Evolutionary conservation across 2,329 filamentous ascomycete species (phyloP).

Genomic region (Aureobasidium sp.): DNA sequence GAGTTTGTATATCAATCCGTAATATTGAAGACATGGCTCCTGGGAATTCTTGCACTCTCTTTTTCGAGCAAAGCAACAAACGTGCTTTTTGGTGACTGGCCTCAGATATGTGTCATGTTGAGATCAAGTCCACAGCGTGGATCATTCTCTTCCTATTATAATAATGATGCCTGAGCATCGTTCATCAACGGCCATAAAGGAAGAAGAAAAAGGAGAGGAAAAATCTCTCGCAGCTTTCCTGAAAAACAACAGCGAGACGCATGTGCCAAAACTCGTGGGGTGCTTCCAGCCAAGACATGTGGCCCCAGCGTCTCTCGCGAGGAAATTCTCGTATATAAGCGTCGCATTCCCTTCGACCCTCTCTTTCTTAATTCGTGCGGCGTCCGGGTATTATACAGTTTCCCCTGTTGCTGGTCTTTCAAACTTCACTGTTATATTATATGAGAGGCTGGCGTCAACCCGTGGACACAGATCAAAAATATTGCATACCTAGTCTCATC

Average conservation of each 20-base stretch:
- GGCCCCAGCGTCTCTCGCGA: not conserved
- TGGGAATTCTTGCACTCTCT: not conserved
- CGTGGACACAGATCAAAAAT: slow-evolving; percentile 24
- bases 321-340: slow-evolving; percentile 8
- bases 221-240: not conserved
- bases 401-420: slow-evolving; percentile 27
- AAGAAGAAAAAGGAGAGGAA: not conserved
- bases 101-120: slow-evolving; percentile 15
- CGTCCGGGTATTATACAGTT: slow-evolving; percentile 22
- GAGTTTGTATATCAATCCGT: not conserved
- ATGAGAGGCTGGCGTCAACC: slow-evolving; percentile 22
- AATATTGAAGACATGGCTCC: not conserved
- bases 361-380: slow-evolving; percentile 24
- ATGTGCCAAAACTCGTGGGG: not conserved
- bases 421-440: slow-evolving; percentile 19
- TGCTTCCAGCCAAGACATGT: not conserved
- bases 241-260: not conserved
- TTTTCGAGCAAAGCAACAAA: not conserved
- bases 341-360: slow-evolving; percentile 1
- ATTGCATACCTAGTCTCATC: slow-evolving; percentile 25
- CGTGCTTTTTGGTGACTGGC: slow-evolving; percentile 7
- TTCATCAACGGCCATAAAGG: slow-evolving; percentile 14
- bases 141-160: slow-evolving; percentile 16
- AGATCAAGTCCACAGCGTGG: slow-evolving; percentile 13
- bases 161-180: slow-evolving; percentile 12